Conservation (phyloP, 1,284 basidiomycete species). For the Ganoderma resinaceum region DNA sequence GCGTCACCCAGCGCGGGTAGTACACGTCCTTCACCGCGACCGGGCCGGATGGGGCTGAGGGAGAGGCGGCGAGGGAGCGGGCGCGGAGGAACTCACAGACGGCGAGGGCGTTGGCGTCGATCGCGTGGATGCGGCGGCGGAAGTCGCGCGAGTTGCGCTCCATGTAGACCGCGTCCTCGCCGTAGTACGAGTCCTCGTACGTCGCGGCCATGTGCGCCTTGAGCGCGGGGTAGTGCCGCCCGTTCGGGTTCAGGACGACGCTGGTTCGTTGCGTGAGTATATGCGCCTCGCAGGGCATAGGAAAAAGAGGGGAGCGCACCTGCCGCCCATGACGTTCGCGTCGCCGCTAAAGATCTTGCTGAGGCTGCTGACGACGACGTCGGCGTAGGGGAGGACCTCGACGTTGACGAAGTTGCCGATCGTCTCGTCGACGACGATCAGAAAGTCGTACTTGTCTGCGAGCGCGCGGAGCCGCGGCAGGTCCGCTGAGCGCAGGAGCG, state of each 20-base stretch:
- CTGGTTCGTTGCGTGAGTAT: slow-evolving; percentile 46
- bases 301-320: slow-evolving; percentile 51
- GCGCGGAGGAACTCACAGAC: slow-evolving; percentile 83
- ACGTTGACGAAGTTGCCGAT: slow-evolving; percentile 98
- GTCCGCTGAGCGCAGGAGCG: slow-evolving; percentile 86
- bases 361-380: slow-evolving; percentile 93
- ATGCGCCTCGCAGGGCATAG: not conserved
- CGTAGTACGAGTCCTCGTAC: slow-evolving; percentile 92
- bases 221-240: slow-evolving; percentile 71
- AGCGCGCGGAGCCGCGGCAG: slow-evolving; percentile 81
- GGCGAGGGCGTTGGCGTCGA: slow-evolving; percentile 86
- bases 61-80: slow-evolving; percentile 54
- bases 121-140: slow-evolving; percentile 73
- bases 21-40: slow-evolving; percentile 78
- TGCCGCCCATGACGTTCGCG: slow-evolving; percentile 97
- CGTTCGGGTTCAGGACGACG: slow-evolving; percentile 86
- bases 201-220: slow-evolving; percentile 62
- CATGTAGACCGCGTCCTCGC: slow-evolving; percentile 96
- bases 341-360: slow-evolving; percentile 97
- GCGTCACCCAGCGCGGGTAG: slow-evolving; percentile 89
- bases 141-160: slow-evolving; percentile 98
- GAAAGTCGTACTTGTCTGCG: slow-evolving; percentile 89
- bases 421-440: slow-evolving; percentile 94
- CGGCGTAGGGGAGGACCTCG: slow-evolving; percentile 88
- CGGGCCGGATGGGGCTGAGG: slow-evolving; percentile 24